Percentiles rank a stretch among this genome's conserved stretches.
Evolutionary conservation across 163 green algal genomes (phyloP).

Genomic region (Chlorella variabilis): DNA sequence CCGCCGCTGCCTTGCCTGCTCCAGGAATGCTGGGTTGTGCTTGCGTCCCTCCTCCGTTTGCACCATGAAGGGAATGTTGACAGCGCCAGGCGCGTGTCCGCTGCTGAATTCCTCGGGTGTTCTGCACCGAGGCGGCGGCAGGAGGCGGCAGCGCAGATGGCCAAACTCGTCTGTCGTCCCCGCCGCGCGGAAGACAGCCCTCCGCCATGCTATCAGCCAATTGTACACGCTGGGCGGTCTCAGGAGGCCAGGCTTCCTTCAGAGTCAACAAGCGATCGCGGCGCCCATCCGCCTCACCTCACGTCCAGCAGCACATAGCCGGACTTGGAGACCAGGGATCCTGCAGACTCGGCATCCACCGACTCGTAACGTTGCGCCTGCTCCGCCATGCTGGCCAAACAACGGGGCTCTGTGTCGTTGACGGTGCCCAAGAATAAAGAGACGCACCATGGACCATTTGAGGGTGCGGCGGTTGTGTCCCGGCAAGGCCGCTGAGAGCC

Average conservation of each 20-base stretch:
- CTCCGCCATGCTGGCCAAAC: too few relatives aligned
- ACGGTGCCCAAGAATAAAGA: too few relatives aligned
- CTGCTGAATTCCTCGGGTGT: slow-evolving; percentile 32
- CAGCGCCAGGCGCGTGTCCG: neutral
- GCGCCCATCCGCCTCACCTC: neutral
- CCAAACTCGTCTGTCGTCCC: too few relatives aligned
- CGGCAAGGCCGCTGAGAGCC: too few relatives aligned
- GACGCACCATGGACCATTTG: too few relatives aligned
- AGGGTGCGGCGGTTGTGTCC: too few relatives aligned
- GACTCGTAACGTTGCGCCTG: slow-evolving; percentile 13
- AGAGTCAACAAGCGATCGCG: slow-evolving; percentile 1
- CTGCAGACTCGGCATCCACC: slow-evolving; percentile 6
- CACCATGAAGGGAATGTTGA: slow-evolving; percentile 34
- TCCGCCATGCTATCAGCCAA: neutral
- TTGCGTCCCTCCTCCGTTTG: neutral
- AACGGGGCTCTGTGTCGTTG: too few relatives aligned
- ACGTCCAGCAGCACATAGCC: slow-evolving; percentile 31
- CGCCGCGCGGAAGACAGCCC: too few relatives aligned
- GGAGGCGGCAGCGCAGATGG: neutral
- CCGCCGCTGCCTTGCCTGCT: neutral
- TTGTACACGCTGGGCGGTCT: neutral
- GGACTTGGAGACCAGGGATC: neutral
- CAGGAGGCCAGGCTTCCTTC: neutral
- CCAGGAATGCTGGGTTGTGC: slow-evolving; percentile 32
- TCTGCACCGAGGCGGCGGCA: slow-evolving; percentile 1